phyloP scores from a whole-genome alignment of 345 rosid species.

The Acer saccharum region DNA sequence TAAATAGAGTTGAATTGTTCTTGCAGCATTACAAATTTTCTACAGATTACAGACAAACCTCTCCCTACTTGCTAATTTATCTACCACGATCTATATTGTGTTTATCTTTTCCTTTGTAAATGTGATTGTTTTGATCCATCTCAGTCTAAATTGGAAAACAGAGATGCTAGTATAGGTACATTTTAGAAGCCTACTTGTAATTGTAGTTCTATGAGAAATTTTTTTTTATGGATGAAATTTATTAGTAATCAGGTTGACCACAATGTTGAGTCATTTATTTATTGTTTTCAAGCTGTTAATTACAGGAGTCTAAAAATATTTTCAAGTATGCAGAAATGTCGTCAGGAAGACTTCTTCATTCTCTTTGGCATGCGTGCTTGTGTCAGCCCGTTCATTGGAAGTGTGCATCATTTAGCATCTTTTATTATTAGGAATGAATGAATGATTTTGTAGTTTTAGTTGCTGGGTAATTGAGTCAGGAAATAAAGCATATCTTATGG shows the following conservation, averaged over 20 bases:
- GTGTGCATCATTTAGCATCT: neutral
- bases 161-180: neutral
- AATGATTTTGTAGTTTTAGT: neutral
- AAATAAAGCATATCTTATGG: neutral
- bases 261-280: neutral
- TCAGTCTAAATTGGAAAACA: neutral
- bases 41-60: neutral
- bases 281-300: neutral
- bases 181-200: neutral
- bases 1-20: too few species aligned
- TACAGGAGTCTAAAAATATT: neutral
- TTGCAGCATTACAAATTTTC: neutral
- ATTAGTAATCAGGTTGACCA: neutral
- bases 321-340: neutral
- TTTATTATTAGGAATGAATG: neutral
- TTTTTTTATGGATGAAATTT: neutral
- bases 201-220: neutral
- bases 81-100: neutral
- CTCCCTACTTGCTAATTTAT: neutral
- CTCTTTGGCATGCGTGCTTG: neutral
- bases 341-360: neutral
- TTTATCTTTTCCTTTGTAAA: neutral
- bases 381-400: neutral
- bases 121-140: neutral
- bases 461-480: neutral